These are phyloP conservation scores for Cyclotella choctawhatcheeana DNA, from an alignment of 108 stramenopile species.

Conservation along the genomic window DNA sequence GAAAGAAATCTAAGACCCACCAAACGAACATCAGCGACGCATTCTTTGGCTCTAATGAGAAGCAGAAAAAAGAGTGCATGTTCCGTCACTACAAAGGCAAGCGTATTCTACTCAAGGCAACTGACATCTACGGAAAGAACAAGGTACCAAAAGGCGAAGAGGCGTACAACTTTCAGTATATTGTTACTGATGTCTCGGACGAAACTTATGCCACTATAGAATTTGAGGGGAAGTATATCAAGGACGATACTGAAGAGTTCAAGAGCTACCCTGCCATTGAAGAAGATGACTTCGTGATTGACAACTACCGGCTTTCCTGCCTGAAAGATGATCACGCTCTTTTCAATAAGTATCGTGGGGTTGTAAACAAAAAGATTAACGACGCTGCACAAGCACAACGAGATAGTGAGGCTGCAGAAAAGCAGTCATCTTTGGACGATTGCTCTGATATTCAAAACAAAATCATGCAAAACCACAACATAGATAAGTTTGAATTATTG, in stretches of 20 bases:
- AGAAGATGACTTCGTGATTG: not conserved
- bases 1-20: no score
- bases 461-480: not conserved
- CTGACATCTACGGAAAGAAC: not conserved
- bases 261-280: not conserved
- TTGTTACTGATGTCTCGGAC: not conserved
- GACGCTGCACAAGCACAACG: not conserved
- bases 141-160: not conserved
- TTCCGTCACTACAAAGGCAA: not conserved
- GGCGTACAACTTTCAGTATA: not conserved
- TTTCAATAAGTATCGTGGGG: not conserved
- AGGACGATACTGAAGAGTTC: not conserved
- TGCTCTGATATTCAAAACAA: not conserved
- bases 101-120: not conserved
- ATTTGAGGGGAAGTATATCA: not conserved
- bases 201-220: not conserved
- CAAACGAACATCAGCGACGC: no score
- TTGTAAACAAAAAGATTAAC: not conserved
- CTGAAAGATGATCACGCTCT: not conserved
- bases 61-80: no score
- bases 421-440: not conserved
- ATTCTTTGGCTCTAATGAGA: no score
- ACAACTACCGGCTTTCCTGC: not conserved
- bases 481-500: not conserved
- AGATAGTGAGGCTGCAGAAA: not conserved